Base-by-base conservation (phyloP, 2,329 filamentous ascomycete genomes). In the Alternaria triticina region DNA sequence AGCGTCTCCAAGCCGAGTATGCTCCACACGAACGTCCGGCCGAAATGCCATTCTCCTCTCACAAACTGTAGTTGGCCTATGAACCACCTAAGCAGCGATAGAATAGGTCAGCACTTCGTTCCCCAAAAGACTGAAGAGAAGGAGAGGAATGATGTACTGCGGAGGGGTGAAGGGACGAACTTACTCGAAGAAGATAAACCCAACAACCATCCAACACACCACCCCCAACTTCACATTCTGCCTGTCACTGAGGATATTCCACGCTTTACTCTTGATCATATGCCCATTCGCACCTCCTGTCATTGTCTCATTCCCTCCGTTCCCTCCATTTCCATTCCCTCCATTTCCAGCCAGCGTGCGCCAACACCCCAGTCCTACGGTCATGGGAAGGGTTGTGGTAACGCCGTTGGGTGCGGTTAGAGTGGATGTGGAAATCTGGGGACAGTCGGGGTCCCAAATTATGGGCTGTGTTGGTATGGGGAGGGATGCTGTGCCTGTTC, bases 381-480 rank as follows among this genome's bases (percentile, higher is more conserved):
- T 25, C 49, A 25, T 3, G 0, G 25, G 47, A 0, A 23, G 1
- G 0, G 20, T 1, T 1, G 12, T 36, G 0, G 30, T 40, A 1
- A 40, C 0, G 1, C 30, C 20, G 1, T 52, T 23, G 0, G 4
- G 3, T 2, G 30, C 49, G 0, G 49, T 52, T 0, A 20, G 1
- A 0, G 13, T 40, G 0, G 30, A 52, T 1, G 30, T 52, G 6
- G 12, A 15, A 0, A 36, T 1, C 11, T 36, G 49, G 0, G 49
- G 20, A 17, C 49, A 52, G 1, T 36, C 20, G 5, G 49, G 28
- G 49, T 36, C 49, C 28, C 49, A 52, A 3, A 40, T 52, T 12
- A 52, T 52, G 3, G 17, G 47, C 3, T 40, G 36, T 6, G 36
- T 40, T 40, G 6, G 15, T 1, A 13, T 20, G 6, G 47, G 28